A percentile compares a stretch with the other conserved stretches of the same genome.
These are phyloP conservation scores for Solanum hybrid DNA, from an alignment of 305 asterid species.

Conservation along the genomic window DNA sequence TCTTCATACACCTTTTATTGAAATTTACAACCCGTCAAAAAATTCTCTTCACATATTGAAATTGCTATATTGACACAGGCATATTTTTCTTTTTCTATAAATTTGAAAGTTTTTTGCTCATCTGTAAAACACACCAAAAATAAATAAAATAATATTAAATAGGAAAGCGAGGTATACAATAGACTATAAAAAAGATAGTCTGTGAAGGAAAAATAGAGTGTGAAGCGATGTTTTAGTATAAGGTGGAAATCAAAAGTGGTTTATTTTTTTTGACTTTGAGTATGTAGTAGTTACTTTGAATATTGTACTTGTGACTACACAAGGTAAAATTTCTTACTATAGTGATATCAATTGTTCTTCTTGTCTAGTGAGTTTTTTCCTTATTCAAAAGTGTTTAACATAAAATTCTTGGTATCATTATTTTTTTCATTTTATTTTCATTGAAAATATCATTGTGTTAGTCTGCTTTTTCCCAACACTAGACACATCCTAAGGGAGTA, in stretches of 20 bases:
- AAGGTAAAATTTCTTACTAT: neutral
- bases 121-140: neutral
- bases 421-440: no score
- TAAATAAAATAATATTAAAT: no score
- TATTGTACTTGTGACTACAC: neutral
- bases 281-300: no score
- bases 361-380: no score
- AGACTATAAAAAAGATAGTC: neutral
- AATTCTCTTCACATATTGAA: no score
- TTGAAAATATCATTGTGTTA: neutral
- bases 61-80: neutral
- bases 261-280: neutral
- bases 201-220: neutral
- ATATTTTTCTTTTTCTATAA: no score
- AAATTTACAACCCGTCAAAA: no score
- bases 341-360: neutral
- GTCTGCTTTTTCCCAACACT: neutral
- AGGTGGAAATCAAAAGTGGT: neutral
- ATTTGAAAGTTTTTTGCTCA: neutral
- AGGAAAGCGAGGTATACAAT: no score
- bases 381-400: neutral
- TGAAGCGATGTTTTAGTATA: neutral
- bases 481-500: neutral
- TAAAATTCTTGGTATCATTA: neutral
- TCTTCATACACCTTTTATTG: no score